Evolutionary conservation across 2,329 filamentous ascomycete genomes (phyloP), one percentile per base, ranked within the genome.

Genomic region (Aspergillus brunneoviolaceus): DNA sequence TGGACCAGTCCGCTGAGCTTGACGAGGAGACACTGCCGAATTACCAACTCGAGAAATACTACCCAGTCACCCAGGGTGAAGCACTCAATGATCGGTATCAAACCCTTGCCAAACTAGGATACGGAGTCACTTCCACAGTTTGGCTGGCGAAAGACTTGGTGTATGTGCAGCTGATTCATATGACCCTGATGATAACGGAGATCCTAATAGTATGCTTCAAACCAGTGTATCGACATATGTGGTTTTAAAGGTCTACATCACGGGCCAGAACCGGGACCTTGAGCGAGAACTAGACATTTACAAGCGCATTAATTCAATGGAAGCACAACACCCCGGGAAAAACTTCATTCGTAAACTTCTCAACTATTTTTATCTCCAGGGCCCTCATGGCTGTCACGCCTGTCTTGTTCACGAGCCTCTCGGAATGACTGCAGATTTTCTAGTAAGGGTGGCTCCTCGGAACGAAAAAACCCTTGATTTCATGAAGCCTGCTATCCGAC

Each of bases 371-470:
- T 31, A 52, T n/a, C 47, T 70, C 12, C 11, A 61, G 2, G 65
- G 69, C 11, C 67, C 67, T 47, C 56, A 61, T 48, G 65, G 66
- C 5, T 29, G 29, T 29, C 62, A 67, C 55, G 48, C 65, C 35
- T 71, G 67, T 54, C 67, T 71, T 56, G 68, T 70, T 57, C 68
- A 69, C 25, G 57, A 68, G 51, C 61, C 56, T 45, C 60, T 66
- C 4, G 65, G 64, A 57, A 63, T 60, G 23, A 67, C 48, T 56
- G 59, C 57, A 49, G 45, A 58, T 55, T 33, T 58, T 45, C 51
- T 63, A 14, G 14, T 64, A 10, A 35, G 31, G 23, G 58, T 48
- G 45, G 27, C 54, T 52, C 51, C 55, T 59, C 50, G 60, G n/a
- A 23, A 52, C 16, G 45, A 25, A 27, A 55, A 60, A 42, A 58